These are phyloP conservation scores for Mallotus japonicus DNA, from an alignment of 441 rosid genomes.

Conservation along the genomic window DNA sequence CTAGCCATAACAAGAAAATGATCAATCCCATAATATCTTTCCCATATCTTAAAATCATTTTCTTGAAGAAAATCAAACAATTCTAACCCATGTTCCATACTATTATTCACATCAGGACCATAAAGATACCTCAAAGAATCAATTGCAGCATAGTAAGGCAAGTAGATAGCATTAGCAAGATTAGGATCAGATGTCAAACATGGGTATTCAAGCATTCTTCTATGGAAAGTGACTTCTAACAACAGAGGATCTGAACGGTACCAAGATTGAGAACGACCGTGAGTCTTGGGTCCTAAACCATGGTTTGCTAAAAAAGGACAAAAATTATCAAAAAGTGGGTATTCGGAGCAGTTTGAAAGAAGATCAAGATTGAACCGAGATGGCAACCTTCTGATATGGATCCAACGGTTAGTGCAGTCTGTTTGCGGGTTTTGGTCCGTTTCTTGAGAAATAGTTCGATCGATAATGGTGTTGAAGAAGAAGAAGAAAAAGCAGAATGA, in stretches of 20 bases:
- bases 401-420: constrained; percentile 74
- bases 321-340: constrained; percentile 57
- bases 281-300: constrained; percentile 87
- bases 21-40: constrained; percentile 52
- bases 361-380: constrained; percentile 80
- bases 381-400: constrained; percentile 78
- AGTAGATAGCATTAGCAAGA: constrained; percentile 65
- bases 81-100: constrained; percentile 65
- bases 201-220: constrained; percentile 77
- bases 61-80: constrained; percentile 47
- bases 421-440: constrained; percentile 18
- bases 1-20: constrained; percentile 87
- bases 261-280: constrained; percentile 76
- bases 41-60: constrained; percentile 55
- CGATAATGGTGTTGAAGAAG: constrained; percentile 29
- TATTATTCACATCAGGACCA: constrained; percentile 69
- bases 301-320: constrained; percentile 75
- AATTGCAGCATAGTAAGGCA: constrained; percentile 79
- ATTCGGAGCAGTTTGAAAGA: constrained; percentile 65
- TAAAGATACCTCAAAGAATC: constrained; percentile 73
- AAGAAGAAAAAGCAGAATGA: constrained; percentile 11
- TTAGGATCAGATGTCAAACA: constrained; percentile 72
- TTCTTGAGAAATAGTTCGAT: constrained; percentile 25
- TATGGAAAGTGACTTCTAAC: constrained; percentile 77
- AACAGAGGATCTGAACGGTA: constrained; percentile 69